Percentiles rank a stretch among this genome's conserved stretches.
These are phyloP conservation scores for Hydnomerulius pinastri DNA, from an alignment of 768 basidiomycete species.

Conservation along the genomic window DNA sequence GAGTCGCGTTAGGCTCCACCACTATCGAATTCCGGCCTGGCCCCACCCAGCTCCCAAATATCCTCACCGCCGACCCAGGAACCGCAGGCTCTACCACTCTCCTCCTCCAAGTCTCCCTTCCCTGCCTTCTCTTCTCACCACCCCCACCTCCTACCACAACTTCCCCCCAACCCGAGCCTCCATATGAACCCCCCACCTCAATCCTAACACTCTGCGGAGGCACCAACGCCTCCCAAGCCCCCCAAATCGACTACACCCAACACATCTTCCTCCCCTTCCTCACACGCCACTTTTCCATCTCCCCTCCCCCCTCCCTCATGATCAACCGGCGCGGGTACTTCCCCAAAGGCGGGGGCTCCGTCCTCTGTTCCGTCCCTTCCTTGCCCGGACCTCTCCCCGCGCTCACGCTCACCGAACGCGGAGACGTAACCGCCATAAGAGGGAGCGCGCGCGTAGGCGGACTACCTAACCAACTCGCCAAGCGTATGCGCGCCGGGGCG, in stretches of 20 bases:
- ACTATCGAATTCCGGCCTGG: constrained; percentile 60
- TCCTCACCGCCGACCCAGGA: constrained; percentile 45
- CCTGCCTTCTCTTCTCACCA: constrained; percentile 61
- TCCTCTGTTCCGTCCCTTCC: constrained; percentile 41
- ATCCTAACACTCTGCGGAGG: constrained; percentile 64
- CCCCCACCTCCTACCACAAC: too few relatives aligned
- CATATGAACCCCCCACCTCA: constrained; percentile 31
- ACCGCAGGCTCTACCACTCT: constrained; percentile 76
- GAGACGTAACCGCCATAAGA: constrained; percentile 47
- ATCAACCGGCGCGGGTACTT: constrained; percentile 66
- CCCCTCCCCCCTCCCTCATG: constrained; percentile 43
- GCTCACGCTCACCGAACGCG: constrained; percentile 57
- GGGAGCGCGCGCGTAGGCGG: constrained; percentile 70
- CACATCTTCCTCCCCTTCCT: constrained; percentile 72
- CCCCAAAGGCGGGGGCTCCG: constrained; percentile 71
- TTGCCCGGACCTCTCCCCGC: constrained; percentile 43
- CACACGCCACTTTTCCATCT: constrained; percentile 50
- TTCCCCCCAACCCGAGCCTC: neutral
- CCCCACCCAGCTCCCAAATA: constrained; percentile 39
- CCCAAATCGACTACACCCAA: constrained; percentile 74
- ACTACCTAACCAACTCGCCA: constrained; percentile 56
- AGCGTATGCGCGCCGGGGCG: constrained; percentile 60
- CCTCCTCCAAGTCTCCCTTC: constrained; percentile 70
- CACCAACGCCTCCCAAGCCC: constrained; percentile 70
- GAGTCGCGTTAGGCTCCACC: constrained; percentile 54